Evolutionary conservation across 768 basidiomycete species (phyloP).

Genomic region (Chiua virens): DNA sequence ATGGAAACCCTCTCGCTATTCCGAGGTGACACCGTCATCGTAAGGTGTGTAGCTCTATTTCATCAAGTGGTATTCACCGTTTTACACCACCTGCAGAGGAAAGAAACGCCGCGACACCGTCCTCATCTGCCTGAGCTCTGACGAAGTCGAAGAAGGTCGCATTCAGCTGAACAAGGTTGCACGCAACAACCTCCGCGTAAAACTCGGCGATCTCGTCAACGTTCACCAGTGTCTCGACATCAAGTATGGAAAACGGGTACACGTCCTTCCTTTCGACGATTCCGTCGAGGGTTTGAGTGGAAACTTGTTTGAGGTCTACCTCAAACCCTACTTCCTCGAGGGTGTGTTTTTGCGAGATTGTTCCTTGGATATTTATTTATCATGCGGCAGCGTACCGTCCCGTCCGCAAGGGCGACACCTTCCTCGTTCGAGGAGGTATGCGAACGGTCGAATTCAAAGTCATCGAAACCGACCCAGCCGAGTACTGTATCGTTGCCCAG

Average conservation of each 20-base stretch:
- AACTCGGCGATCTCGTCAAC: slow-evolving; percentile 93
- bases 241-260: slow-evolving; percentile 98
- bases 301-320: slow-evolving; percentile 97
- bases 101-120: slow-evolving; percentile 99
- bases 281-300: slow-evolving; percentile 97
- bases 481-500: slow-evolving; percentile 98
- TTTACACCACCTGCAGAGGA: slow-evolving; percentile 51
- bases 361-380: background rate
- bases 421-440: slow-evolving; percentile 98
- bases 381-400: slow-evolving; percentile 75
- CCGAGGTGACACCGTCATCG: slow-evolving; percentile 95
- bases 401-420: slow-evolving; percentile 96
- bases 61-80: background rate
- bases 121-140: slow-evolving; percentile 92
- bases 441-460: slow-evolving; percentile 99
- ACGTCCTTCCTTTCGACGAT: slow-evolving; percentile 97
- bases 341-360: slow-evolving; percentile 41
- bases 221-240: slow-evolving; percentile 97
- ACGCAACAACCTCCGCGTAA: slow-evolving; percentile 97
- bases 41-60: slow-evolving; percentile 56
- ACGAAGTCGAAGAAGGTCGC: slow-evolving; percentile 97
- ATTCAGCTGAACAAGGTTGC: slow-evolving; percentile 99
- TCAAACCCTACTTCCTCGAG: slow-evolving; percentile 99
- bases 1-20: slow-evolving; percentile 95
- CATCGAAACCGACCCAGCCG: slow-evolving; percentile 95